Percentiles rank a stretch among this genome's conserved stretches.
Conservation (phyloP, 2,329 filamentous ascomycete genomes). For the Neopestalotiopsis sp. region DNA sequence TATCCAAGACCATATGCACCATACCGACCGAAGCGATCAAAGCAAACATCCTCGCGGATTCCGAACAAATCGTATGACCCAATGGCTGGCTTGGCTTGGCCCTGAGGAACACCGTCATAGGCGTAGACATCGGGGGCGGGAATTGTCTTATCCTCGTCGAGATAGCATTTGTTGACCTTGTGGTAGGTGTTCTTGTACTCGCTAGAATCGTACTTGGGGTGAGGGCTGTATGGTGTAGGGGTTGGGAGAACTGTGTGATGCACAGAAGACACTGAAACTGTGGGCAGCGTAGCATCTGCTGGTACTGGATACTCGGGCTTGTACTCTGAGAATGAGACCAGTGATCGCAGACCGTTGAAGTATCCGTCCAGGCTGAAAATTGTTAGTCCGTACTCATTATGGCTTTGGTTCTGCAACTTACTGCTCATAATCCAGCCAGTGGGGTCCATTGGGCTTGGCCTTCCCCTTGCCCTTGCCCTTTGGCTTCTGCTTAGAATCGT, state of each 20-base stretch:
- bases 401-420: constrained; percentile 35
- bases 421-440: constrained; percentile 49
- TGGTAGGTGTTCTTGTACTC: constrained; percentile 60
- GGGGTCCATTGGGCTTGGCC: constrained; percentile 31
- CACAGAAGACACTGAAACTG: constrained; percentile 29
- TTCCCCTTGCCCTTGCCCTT: constrained; percentile 10
- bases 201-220: constrained; percentile 65
- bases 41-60: constrained; percentile 79
- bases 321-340: constrained; percentile 69
- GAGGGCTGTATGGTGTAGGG: constrained; percentile 68
- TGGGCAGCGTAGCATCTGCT: constrained; percentile 24
- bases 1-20: constrained; percentile 91
- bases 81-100: constrained; percentile 78
- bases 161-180: constrained; percentile 64
- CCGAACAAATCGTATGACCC: constrained; percentile 80
- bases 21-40: constrained; percentile 84
- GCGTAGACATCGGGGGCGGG: constrained; percentile 68
- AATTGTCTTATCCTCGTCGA: constrained; percentile 64
- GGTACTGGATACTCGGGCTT: constrained; percentile 73
- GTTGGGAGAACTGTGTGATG: constrained; percentile 46
- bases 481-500: constrained; percentile 13
- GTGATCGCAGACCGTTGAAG: constrained; percentile 75
- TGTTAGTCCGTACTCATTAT: constrained; percentile 23
- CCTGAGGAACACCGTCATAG: constrained; percentile 73
- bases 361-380: constrained; percentile 75